Evolutionary conservation across 768 basidiomycete genomes (phyloP), one percentile per base, ranked within the genome.

Genomic region (Boletus rubroflammeus): DNA sequence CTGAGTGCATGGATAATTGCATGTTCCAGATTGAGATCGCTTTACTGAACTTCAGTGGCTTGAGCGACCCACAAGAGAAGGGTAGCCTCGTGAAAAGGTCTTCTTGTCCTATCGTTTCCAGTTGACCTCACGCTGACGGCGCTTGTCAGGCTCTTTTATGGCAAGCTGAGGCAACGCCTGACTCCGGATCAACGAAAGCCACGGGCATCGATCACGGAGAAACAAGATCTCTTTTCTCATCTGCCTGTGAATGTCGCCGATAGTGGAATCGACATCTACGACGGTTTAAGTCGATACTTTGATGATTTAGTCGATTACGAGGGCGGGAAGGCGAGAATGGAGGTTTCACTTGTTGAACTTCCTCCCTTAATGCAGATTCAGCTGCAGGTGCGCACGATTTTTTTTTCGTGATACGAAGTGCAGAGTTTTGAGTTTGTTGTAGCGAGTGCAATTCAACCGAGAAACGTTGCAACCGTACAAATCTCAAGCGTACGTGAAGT

Each of bases 1-100:
- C 96, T 0, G 97, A 99, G 72, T 98, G 96, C 72, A 93, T 98
- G 88, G 96, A 98, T 72, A 98, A 98, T 64, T 95, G 95, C 75
- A 89, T 99, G 79, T 97, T 97, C 74, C 97, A 98, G 71, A 93
- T 98, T 47, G 97, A 99, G 71, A 88, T 92, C 5, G 94, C 93
- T 1, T 69, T 93, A 44, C 76, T 93, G 36, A 89, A 89, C 63
- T 88, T 93, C 56, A 82, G 82, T 47, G 65, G 59, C 10, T 35
- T 71, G 56, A 58, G 29, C 35, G 76, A 67, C 10, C 68, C 73
- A 21, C 77, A 75, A 57, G 77, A 78, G 36, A 83, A 84, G 51
- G 89, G 88, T 58, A 92, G 92, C 57, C 78, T 96, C 10, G 86
- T 97, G 43, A 93, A 94, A 72, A 78, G 86, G 94, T 93, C 23